These are phyloP conservation scores for Globisporangium recalcitrans DNA, from an alignment of 352 stramenopile genomes.

Conservation along the genomic window DNA sequence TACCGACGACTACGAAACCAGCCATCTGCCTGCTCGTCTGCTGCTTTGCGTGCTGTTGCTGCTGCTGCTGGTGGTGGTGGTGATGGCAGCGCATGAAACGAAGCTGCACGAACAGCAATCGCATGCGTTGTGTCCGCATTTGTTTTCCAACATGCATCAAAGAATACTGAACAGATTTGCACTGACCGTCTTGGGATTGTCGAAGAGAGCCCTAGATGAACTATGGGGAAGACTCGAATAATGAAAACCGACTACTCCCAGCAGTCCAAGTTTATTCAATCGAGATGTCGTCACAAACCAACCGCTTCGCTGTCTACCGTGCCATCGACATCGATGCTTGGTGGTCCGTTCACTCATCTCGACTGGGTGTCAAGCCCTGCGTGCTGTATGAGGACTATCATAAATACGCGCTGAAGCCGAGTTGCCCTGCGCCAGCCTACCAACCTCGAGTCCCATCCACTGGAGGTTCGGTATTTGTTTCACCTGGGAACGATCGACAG, in stretches of 20 bases:
- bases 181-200: too few relatives aligned
- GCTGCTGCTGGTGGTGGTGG: not conserved
- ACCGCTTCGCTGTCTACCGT: too few relatives aligned
- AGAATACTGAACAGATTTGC: too few relatives aligned
- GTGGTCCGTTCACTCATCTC: not conserved
- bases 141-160: too few relatives aligned
- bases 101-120: not conserved
- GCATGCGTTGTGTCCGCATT: not conserved
- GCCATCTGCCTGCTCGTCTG: not conserved
- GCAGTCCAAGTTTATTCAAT: too few relatives aligned
- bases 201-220: too few relatives aligned
- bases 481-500: conserved; percentile 5
- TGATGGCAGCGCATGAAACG: not conserved
- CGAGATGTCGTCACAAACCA: too few relatives aligned
- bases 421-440: not conserved
- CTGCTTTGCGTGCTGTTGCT: too few relatives aligned
- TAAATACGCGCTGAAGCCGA: not conserved
- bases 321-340: too few relatives aligned
- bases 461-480: not conserved
- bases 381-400: not conserved
- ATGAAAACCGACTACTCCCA: too few relatives aligned
- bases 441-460: not conserved
- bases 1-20: not conserved
- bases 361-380: not conserved
- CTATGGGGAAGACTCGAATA: too few relatives aligned